Percentiles rank a stretch among this genome's conserved stretches.
These are phyloP conservation scores for Macrotyloma uniflorum DNA, from an alignment of 306 rosid species.

Conservation along the genomic window DNA sequence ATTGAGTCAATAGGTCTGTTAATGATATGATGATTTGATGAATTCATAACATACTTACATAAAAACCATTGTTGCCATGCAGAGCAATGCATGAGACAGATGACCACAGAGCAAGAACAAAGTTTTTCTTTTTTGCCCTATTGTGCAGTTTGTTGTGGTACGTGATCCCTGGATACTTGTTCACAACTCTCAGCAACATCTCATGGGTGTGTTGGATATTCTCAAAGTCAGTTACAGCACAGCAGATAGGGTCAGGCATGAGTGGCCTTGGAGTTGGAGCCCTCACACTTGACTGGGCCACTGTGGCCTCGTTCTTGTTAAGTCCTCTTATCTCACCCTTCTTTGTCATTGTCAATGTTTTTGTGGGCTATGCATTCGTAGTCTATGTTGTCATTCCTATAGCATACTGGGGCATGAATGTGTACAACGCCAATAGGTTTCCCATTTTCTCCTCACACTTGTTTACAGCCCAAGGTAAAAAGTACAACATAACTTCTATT, in stretches of 20 bases:
- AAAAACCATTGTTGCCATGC: no score
- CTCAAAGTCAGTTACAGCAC: constrained; percentile 81
- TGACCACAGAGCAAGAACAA: no score
- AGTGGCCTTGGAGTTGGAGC: constrained; percentile 77
- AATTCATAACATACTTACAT: no score
- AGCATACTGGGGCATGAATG: constrained; percentile 70
- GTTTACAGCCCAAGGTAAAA: constrained; percentile 61
- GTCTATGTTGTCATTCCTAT: constrained; percentile 56
- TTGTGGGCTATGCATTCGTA: constrained; percentile 50
- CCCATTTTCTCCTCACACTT: constrained; percentile 75
- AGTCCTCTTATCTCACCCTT: constrained; percentile 76
- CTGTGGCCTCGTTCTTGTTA: constrained; percentile 64
- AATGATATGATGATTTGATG: no score
- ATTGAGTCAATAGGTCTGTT: no score
- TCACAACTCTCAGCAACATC: constrained; percentile 52
- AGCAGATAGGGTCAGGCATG: constrained; percentile 86
- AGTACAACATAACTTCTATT: constrained; percentile 57
- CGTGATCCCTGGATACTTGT: constrained; percentile 65
- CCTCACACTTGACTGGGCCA: constrained; percentile 71
- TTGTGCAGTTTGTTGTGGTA: constrained; percentile 47
- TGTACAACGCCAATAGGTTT: constrained; percentile 53
- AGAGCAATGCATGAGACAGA: no score
- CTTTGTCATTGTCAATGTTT: constrained; percentile 66
- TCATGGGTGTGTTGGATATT: constrained; percentile 85
- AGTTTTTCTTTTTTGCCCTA: no score